A percentile compares a stretch with the other conserved stretches of the same genome.
These are phyloP conservation scores for Sporothrix euskadiensis DNA, from an alignment of 2,329 filamentous ascomycete genomes.

Conservation along the genomic window DNA sequence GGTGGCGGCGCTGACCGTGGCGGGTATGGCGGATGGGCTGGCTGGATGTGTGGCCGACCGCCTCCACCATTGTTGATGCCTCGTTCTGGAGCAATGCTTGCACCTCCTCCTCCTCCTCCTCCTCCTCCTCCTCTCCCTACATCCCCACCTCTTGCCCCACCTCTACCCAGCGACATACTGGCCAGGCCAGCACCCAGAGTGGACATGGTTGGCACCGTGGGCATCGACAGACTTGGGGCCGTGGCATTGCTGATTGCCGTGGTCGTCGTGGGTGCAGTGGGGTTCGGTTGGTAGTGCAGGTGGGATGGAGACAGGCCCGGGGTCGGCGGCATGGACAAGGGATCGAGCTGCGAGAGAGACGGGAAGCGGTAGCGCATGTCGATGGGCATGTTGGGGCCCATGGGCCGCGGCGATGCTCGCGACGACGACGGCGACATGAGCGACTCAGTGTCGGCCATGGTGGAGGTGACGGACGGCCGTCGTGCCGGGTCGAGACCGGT, in stretches of 20 bases:
- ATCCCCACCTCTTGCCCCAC: neutral
- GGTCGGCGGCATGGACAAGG: neutral
- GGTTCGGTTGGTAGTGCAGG: neutral
- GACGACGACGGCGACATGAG: conserved; percentile 20
- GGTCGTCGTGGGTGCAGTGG: neutral
- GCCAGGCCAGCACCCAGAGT: neutral
- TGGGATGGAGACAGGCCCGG: neutral
- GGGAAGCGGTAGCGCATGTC: conserved; percentile 13
- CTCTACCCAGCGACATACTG: neutral
- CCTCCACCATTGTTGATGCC: neutral
- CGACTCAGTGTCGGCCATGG: conserved; percentile 24
- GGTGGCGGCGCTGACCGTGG: neutral
- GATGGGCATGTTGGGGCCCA: neutral
- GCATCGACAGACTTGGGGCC: neutral
- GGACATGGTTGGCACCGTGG: neutral
- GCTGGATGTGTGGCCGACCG: neutral
- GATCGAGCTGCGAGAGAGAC: neutral
- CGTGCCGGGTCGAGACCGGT: neutral
- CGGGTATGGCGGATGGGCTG: neutral
- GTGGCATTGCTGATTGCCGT: neutral
- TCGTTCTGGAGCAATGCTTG: no score
- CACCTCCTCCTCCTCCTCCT: neutral
- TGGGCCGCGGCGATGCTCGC: conserved; percentile 9
- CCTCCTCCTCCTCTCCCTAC: neutral
- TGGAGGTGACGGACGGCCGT: conserved; percentile 18